These are phyloP conservation scores for Sphagnum tenellum DNA, from an alignment of 225 moss, liverwort and hornwort species.

Conservation along the genomic window DNA sequence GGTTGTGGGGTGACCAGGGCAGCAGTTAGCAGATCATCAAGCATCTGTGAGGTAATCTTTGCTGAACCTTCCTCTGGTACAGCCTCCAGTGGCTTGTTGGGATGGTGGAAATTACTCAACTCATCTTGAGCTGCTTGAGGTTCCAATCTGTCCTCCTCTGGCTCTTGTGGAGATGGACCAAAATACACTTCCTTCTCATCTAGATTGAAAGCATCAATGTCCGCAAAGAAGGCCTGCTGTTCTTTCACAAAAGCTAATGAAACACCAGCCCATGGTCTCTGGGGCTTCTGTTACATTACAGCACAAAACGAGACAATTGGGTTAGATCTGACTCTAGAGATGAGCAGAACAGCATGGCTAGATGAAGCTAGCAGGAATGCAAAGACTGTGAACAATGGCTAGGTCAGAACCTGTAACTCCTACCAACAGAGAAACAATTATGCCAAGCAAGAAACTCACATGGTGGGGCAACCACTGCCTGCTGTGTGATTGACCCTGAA, in stretches of 20 bases:
- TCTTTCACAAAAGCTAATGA: conserved; percentile 69
- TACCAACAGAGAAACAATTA: too few relatives aligned
- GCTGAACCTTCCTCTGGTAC: conserved; percentile 27
- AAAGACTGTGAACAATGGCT: too few relatives aligned
- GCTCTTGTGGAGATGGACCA: conserved; percentile 23
- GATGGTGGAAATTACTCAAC: conserved; percentile 14
- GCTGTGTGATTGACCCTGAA: too few relatives aligned
- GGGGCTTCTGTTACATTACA: conserved; percentile 27
- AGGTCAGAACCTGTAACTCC: too few relatives aligned
- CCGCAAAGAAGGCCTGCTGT: conserved; percentile 76
- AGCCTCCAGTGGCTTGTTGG: conserved; percentile 27
- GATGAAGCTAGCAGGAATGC: too few relatives aligned
- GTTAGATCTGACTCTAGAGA: too few relatives aligned
- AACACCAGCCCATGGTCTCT: conserved; percentile 59
- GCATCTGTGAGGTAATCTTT: conserved; percentile 18
- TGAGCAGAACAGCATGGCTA: too few relatives aligned
- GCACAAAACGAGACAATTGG: neutral
- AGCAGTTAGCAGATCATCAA: conserved; percentile 54
- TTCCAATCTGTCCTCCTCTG: conserved; percentile 32
- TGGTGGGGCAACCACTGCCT: too few relatives aligned
- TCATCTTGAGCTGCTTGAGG: conserved; percentile 32
- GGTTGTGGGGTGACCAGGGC: conserved; percentile 57
- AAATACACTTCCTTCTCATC: conserved; percentile 66
- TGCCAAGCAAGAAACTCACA: too few relatives aligned
- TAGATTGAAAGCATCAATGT: conserved; percentile 84